Conservation (phyloP, 345 rosid genomes). For the Acer yangbiense region DNA sequence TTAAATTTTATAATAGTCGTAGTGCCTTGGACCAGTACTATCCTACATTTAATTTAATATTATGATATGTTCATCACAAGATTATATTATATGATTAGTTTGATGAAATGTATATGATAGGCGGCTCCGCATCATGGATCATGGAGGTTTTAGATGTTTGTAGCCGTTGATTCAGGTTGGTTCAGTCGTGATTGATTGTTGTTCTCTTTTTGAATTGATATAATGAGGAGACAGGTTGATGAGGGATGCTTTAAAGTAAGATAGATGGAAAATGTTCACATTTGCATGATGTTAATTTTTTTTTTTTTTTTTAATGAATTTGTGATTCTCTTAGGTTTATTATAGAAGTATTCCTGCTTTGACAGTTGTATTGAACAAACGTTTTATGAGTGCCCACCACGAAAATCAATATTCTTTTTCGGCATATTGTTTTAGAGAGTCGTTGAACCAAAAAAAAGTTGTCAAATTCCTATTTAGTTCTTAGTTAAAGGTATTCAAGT, state of each 20-base stretch:
- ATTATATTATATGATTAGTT: not conserved
- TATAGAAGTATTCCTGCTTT: not conserved
- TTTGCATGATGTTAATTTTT: not conserved
- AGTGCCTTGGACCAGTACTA: not conserved
- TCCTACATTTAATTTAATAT: slow-evolving; percentile 5
- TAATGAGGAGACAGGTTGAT: not conserved
- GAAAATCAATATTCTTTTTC: too few species aligned
- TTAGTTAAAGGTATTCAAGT: not conserved
- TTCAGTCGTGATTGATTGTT: not conserved
- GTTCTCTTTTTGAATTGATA: slow-evolving; percentile 26
- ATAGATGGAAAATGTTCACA: not conserved
- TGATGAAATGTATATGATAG: slow-evolving; percentile 10
- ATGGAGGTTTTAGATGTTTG: slow-evolving; percentile 7
- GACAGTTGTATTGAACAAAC: too few species aligned
- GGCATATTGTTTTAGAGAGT: too few species aligned
- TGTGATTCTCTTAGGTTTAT: not conserved
- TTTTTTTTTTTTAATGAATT: not conserved
- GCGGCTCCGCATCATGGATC: not conserved
- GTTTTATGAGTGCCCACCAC: too few species aligned
- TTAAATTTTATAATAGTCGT: not conserved
- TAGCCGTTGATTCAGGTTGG: slow-evolving; percentile 17
- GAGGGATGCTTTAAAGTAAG: slow-evolving; percentile 5
- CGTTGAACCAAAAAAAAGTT: not conserved
- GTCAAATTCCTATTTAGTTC: not conserved
- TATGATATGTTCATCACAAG: not conserved